Evolutionary conservation across 768 basidiomycete genomes (phyloP).

Genomic region (Tricholoma sp.): DNA sequence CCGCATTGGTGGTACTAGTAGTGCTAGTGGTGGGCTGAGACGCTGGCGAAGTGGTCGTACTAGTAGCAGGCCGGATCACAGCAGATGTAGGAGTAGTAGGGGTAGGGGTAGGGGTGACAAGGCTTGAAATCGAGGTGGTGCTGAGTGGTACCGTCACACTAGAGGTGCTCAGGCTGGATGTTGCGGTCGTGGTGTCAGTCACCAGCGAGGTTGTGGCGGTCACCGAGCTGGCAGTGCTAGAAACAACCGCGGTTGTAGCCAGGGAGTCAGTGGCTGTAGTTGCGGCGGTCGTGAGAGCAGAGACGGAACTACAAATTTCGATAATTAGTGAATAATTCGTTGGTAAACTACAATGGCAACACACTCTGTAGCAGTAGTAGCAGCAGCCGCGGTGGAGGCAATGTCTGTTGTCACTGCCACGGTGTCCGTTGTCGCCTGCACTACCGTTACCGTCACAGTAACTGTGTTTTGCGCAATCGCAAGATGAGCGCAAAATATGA

Average conservation of each 20-base stretch:
- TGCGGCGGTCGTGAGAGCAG: neutral
- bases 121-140: neutral
- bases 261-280: neutral
- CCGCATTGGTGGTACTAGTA: neutral
- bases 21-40: neutral
- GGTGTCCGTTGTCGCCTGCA: too few species aligned
- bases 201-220: neutral
- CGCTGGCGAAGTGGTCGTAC: neutral
- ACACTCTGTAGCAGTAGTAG: neutral
- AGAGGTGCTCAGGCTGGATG: neutral
- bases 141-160: neutral
- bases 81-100: neutral
- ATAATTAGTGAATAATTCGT: neutral
- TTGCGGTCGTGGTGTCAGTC: neutral
- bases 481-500: neutral
- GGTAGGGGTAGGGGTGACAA: neutral
- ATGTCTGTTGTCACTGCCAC: neutral
- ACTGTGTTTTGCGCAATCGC: neutral
- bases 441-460: neutral
- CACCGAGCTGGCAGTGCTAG: neutral
- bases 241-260: neutral
- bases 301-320: neutral
- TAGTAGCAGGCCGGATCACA: neutral
- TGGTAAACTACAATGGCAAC: neutral
- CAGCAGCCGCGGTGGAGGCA: neutral